These are phyloP conservation scores for Cornus florida DNA, from an alignment of 148 eudicot species.

Conservation along the genomic window DNA sequence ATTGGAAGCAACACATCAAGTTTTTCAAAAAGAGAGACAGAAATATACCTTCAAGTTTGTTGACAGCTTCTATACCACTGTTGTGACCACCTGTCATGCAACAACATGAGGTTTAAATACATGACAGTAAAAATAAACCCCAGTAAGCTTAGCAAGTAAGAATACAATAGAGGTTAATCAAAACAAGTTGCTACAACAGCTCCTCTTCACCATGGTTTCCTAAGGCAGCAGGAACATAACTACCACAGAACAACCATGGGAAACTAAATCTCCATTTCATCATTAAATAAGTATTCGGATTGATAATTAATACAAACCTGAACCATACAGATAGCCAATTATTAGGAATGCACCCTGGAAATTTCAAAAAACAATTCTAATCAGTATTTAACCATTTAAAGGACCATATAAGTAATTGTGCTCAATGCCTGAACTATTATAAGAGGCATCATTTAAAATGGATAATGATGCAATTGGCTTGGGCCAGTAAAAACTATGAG, in stretches of 20 bases:
- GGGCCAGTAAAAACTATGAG: conserved; percentile 3
- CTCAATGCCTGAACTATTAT: neutral
- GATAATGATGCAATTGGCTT: neutral
- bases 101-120: neutral
- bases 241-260: neutral
- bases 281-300: neutral
- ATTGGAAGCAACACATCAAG: neutral
- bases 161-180: neutral
- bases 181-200: neutral
- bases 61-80: conserved; percentile 40
- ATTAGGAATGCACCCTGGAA: conserved; percentile 83
- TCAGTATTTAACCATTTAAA: neutral
- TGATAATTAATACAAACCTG: conserved; percentile 53
- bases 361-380: neutral
- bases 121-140: conserved; percentile 10
- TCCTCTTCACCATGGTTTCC: conserved; percentile 1
- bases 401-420: neutral
- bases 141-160: neutral
- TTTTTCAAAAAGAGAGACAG: neutral
- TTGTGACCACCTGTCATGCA: conserved; percentile 48
- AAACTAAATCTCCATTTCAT: neutral
- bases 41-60: conserved; percentile 69
- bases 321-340: conserved; percentile 77
- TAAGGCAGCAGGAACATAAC: conserved; percentile 9
- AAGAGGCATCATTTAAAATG: neutral